Evolutionary conservation across 2,329 filamentous ascomycete genomes (phyloP), one percentile per base, ranked within the genome.

Genomic region (Fusarium tupiense): DNA sequence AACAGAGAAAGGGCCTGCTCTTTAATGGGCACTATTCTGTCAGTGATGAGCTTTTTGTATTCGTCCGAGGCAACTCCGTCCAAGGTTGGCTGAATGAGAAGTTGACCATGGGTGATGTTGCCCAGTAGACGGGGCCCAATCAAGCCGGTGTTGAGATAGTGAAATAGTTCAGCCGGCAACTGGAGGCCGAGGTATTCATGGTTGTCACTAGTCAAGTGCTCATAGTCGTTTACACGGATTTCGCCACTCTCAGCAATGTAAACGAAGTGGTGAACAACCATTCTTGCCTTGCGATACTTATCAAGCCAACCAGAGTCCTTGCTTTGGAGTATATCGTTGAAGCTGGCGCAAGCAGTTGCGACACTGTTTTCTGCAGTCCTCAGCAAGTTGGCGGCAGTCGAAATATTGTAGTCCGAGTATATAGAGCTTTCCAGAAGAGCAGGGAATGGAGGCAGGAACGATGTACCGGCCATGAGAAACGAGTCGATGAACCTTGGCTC

Each of bases 131-230:
- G 91, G 31, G 94, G 88, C 35, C 94, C 91, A 73, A 98, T 90
- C 49, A 98, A 85, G 40, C 94, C 96, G 59, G 90, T 91, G 67
- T 94, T 95, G 57, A 98, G 87, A 81, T 98, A 98, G 82, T 94
- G 93, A 81, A 96, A 95, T 24, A 98, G 87, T 83, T 99, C 96
- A 46, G 95, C 91, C 1, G 96, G 95, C 10, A 99, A 87, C 68
- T 95, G 93, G 67, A 97, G 90, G n/a, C 95, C 95, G 71, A 98
- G 90, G 80, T 98, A 95, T 79, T 96, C 92, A 80, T 97, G 94
- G 74, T 96, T 92, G 80, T 98, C 95, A 52, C 89, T 89, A 5
- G 96, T 95, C 26, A 95, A 89, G 62, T 90, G 88, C 13, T 94
- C 92, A 62, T 87, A 89, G 76, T 95, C 91, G 77, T 94, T 88